Evolutionary conservation across 139 green algal genomes (phyloP).

Genomic region (Marvania coccoides): DNA sequence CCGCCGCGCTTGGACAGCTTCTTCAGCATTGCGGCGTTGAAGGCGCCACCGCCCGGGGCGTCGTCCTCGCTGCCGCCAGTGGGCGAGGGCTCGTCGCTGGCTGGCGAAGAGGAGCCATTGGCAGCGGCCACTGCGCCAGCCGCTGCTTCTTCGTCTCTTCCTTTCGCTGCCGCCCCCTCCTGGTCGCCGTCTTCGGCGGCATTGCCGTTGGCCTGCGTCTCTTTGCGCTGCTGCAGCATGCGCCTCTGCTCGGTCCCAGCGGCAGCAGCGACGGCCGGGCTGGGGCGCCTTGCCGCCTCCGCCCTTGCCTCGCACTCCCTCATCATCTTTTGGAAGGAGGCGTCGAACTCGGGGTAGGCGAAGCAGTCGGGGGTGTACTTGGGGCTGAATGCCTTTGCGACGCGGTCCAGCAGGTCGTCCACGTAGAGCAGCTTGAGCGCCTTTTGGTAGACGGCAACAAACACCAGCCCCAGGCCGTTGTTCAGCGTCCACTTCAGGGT

Average conservation of each 20-base stretch:
- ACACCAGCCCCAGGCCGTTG: constrained; percentile 91
- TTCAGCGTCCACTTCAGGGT: constrained; percentile 93
- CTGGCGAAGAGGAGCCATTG: too few species aligned
- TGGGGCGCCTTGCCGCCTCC: constrained; percentile 28
- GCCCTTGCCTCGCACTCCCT: constrained; percentile 52
- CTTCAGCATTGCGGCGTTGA: neutral
- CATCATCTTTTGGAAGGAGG: constrained; percentile 47
- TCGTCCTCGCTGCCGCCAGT: too few species aligned
- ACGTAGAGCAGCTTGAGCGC: constrained; percentile 85
- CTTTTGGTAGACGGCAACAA: constrained; percentile 94
- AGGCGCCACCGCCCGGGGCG: neutral
- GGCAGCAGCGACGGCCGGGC: neutral
- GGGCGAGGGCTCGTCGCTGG: too few species aligned
- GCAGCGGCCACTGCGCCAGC: too few species aligned
- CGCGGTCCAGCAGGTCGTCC: constrained; percentile 66
- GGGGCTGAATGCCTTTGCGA: constrained; percentile 50
- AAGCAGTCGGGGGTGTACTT: constrained; percentile 1
- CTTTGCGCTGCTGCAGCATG: neutral
- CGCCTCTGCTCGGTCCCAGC: neutral
- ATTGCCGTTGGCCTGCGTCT: neutral
- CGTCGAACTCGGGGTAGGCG: constrained; percentile 20
- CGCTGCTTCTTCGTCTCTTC: too few species aligned
- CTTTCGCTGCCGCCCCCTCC: neutral
- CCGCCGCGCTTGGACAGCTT: constrained; percentile 2
- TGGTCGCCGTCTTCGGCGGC: neutral